Evolutionary conservation across 768 basidiomycete species (phyloP), one percentile per base, ranked within the genome.

Genomic region (Pleurotus sapidus): DNA sequence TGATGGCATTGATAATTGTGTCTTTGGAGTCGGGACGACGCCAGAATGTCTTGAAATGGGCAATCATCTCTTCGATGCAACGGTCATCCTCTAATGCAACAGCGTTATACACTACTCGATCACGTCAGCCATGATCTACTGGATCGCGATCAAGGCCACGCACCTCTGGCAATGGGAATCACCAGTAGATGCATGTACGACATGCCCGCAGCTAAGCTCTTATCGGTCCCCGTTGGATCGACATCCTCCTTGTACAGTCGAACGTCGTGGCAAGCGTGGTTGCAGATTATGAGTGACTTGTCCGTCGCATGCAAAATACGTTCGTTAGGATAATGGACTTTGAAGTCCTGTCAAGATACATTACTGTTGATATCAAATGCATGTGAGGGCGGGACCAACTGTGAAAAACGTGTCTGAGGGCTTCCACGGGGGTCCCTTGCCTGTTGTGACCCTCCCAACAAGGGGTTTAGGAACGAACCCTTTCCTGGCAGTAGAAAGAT

Each of bases 121-220:
- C 42, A 45, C 3, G 20, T 45, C 60, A 59, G 37, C 1, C 4
- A 17, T 49, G 5, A 15, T 18, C 27, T 2, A 45, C 20, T 11
- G 12, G 45, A 27, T 55, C n/a, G 40, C 9, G 4, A 11, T 1
- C 34, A 14, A 12, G 8, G 30, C 17, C n/a, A 49, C 39, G 6
- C 45, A 59, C 60, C 58, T 61, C 56, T 59, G 5, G 30, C 27
- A 37, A 25, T 24, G 7, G 60, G 58, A 38, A 61, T 59, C 38
- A 51, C 58, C 37, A 61, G 37, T 7, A 61, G 49, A 59, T 61
- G 60, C 15, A 61, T 46, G 30, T 59, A 61, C 8, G 60, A 59
- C 60, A 61, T 61, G 24, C 60, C 60, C 25, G 60, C 60, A 14
- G 51, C 14, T 11, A 23, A 1, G 7, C 20, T 48, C 40, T 46